Conservation (phyloP, 345 rosid species). For the Eucalyptus sideroxylon region DNA sequence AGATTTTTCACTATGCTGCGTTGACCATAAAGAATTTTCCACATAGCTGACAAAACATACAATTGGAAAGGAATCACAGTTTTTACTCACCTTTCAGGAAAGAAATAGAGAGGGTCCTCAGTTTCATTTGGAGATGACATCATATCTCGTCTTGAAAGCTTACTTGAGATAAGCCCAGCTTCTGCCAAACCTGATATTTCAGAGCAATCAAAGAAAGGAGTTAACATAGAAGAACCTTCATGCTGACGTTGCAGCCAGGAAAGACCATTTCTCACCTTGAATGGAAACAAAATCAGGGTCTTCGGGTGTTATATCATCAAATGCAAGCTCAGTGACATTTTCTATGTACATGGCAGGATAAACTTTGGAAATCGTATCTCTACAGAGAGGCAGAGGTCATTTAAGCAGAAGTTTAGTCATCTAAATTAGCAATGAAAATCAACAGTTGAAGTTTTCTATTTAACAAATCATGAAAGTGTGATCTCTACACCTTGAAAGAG, state of each 20-base stretch:
- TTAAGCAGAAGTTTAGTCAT: not conserved
- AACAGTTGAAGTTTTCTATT: not conserved
- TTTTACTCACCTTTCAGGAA: slow-evolving; percentile 60
- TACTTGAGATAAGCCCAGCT: slow-evolving; percentile 93
- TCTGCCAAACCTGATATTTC: slow-evolving; percentile 85
- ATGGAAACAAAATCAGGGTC: slow-evolving; percentile 90
- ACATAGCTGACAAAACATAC: not conserved
- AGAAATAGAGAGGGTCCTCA: slow-evolving; percentile 35
- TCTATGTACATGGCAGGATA: slow-evolving; percentile 96
- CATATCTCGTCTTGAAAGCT: slow-evolving; percentile 63
- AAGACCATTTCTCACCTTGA: slow-evolving; percentile 55
- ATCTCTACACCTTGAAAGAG: slow-evolving; percentile 61
- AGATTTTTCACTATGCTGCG: not conserved
- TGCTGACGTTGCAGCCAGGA: not conserved
- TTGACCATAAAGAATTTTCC: not conserved
- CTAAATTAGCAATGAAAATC: not conserved
- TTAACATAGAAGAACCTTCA: not conserved
- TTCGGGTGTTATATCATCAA: slow-evolving; percentile 72
- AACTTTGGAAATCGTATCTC: slow-evolving; percentile 70
- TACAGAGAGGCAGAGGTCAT: slow-evolving; percentile 17
- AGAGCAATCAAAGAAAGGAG: not conserved
- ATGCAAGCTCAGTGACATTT: slow-evolving; percentile 84
- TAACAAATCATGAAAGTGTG: not conserved
- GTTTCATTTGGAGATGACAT: slow-evolving; percentile 19
- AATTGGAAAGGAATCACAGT: not conserved